phyloP scores from a whole-genome alignment of 1,284 basidiomycete species.

The Apiotrichum sp. region DNA sequence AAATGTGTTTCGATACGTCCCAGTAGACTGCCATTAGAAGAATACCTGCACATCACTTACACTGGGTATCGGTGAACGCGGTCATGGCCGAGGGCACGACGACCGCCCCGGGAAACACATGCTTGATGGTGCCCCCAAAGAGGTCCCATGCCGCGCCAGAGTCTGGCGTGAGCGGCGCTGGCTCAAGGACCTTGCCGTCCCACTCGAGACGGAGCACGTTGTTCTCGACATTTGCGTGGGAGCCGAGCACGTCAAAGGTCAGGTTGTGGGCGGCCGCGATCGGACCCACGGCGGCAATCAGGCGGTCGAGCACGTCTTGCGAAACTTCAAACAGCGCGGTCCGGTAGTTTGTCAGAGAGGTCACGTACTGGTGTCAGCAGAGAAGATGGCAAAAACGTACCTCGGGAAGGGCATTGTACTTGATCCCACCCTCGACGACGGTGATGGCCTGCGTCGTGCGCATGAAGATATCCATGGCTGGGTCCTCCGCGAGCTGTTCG shows the following conservation, averaged over 20 bases:
- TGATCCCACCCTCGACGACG: conserved; percentile 19
- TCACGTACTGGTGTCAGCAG: conserved; percentile 6
- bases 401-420: conserved; percentile 23
- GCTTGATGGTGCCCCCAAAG: conserved; percentile 18
- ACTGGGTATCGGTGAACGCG: conserved; percentile 17
- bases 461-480: conserved; percentile 11
- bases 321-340: conserved; percentile 18
- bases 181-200: conserved; percentile 10
- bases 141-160: conserved; percentile 12
- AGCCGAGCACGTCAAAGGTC: conserved; percentile 14
- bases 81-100: conserved; percentile 20
- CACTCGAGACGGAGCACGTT: conserved; percentile 16
- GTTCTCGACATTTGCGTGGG: conserved; percentile 9
- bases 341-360: conserved; percentile 16
- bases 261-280: conserved; percentile 11
- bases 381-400: background rate
- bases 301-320: conserved; percentile 11
- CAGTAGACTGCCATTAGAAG: conserved; percentile 9
- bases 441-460: conserved; percentile 19
- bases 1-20: conserved; percentile 22
- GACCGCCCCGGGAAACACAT: conserved; percentile 14
- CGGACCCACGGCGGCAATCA: conserved; percentile 7
- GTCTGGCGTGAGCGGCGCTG: conserved; percentile 17
- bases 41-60: conserved; percentile 1
- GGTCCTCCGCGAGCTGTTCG: conserved; percentile 5